These are phyloP conservation scores for Lactifluus pinguis DNA, from an alignment of 768 basidiomycete genomes.

Conservation along the genomic window DNA sequence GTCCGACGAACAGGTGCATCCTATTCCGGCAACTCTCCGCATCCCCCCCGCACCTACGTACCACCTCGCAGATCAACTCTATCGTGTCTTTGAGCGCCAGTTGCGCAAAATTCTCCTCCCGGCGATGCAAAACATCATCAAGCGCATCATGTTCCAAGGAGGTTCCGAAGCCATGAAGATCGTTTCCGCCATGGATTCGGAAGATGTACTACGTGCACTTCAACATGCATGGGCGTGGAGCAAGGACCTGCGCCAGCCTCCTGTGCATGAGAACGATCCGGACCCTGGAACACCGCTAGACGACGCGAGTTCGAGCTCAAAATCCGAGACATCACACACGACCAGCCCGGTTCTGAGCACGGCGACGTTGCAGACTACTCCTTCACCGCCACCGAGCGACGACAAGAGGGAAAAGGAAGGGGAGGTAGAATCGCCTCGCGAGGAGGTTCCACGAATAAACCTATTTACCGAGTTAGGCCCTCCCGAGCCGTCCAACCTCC, in stretches of 20 bases:
- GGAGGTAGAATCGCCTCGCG: conserved; percentile 22
- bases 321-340: conserved; percentile 43
- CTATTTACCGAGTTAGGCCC: conserved; percentile 44
- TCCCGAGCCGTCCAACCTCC: conserved; percentile 47
- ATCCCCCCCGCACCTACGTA: conserved; percentile 53
- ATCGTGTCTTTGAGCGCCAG: conserved; percentile 47
- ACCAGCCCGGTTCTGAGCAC: conserved; percentile 71
- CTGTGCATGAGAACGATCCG: conserved; percentile 3
- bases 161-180: conserved; percentile 47
- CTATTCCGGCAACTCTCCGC: conserved; percentile 36
- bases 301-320: conserved; percentile 42
- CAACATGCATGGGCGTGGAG: conserved; percentile 60
- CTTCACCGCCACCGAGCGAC: conserved; percentile 54
- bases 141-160: conserved; percentile 57
- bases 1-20: conserved; percentile 32
- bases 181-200: conserved; percentile 46
- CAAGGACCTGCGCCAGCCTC: conserved; percentile 51
- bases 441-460: conserved; percentile 21
- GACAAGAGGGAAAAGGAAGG: conserved; percentile 32
- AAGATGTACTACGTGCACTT: conserved; percentile 51
- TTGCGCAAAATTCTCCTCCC: conserved; percentile 53
- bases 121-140: conserved; percentile 60
- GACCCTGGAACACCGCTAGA: conserved; percentile 24
- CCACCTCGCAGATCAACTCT: conserved; percentile 55
- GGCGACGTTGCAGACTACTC: conserved; percentile 69